Evolutionary conservation across 306 rosid species (phyloP).

Genomic region (Cotoneaster glaucophyllus): DNA sequence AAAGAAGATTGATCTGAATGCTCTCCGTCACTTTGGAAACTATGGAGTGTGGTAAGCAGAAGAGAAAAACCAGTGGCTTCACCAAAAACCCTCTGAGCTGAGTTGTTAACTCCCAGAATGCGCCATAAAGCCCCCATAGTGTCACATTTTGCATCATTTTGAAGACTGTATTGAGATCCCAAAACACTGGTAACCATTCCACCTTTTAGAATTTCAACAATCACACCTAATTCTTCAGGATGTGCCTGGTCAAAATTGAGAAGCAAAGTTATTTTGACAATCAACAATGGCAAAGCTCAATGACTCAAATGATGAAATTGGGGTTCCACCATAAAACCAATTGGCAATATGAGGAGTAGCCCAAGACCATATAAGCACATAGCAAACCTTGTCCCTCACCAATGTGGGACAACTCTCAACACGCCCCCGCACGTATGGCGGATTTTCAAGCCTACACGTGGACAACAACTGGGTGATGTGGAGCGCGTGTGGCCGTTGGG

Average conservation of each 20-base stretch:
- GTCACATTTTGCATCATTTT: constrained; percentile 86
- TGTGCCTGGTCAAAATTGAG: constrained; percentile 59
- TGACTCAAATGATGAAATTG: too few species aligned
- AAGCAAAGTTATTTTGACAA: constrained; percentile 19
- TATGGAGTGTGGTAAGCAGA: constrained; percentile 87
- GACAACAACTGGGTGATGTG: too few species aligned
- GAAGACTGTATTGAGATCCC: constrained; percentile 81
- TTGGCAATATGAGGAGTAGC: too few species aligned
- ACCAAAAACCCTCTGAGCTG: constrained; percentile 85
- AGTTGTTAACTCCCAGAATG: constrained; percentile 67
- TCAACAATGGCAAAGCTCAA: constrained; percentile 10
- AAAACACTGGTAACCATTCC: constrained; percentile 84
- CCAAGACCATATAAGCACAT: too few species aligned
- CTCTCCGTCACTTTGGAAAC: constrained; percentile 77
- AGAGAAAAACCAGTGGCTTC: constrained; percentile 98
- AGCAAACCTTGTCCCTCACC: too few species aligned
- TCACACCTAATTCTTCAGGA: constrained; percentile 81
- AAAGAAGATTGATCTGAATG: constrained; percentile 47
- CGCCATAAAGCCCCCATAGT: constrained; percentile 92
- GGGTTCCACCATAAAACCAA: too few species aligned
- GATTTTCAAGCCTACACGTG: too few species aligned
- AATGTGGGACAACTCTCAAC: too few species aligned
- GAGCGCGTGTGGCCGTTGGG: too few species aligned
- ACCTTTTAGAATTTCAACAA: constrained; percentile 91
- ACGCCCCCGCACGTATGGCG: too few species aligned